Evolutionary conservation across 73 alveolate species (phyloP).

Genomic region (Tetrahymena thermophila): DNA sequence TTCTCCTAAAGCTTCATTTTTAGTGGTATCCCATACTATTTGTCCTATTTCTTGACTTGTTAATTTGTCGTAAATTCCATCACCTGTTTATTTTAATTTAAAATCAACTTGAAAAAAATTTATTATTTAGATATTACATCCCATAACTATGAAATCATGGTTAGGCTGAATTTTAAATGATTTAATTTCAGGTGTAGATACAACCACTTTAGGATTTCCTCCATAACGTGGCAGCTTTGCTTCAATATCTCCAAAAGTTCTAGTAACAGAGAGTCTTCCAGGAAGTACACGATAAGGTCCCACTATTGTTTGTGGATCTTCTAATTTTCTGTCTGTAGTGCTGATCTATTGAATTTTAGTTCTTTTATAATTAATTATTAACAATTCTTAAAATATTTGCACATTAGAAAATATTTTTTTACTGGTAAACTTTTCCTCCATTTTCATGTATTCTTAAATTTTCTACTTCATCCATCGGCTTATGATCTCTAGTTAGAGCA

Average conservation of each 20-base stretch:
- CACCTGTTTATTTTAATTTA: conserved; percentile 50
- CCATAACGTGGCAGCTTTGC: conserved; percentile 89
- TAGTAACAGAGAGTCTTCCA: conserved; percentile 87
- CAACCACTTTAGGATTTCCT: conserved; percentile 93
- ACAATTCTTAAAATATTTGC: not conserved
- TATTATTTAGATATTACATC: not conserved
- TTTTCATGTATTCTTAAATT: conserved; percentile 63
- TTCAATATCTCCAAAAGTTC: conserved; percentile 95
- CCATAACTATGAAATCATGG: conserved; percentile 62
- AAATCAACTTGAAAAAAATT: not conserved
- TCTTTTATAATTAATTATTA: not conserved
- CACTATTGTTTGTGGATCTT: conserved; percentile 5
- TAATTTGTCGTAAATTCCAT: conserved; percentile 95
- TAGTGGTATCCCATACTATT: conserved; percentile 55
- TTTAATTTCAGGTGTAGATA: conserved; percentile 86
- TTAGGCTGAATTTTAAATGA: conserved; percentile 65
- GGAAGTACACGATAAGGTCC: conserved; percentile 90
- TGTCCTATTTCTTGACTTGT: conserved; percentile 83
- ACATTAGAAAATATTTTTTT: not conserved
- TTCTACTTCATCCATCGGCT: conserved; percentile 79
- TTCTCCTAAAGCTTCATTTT: not conserved
- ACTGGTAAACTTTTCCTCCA: conserved; percentile 84
- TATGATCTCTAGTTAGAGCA: conserved; percentile 86
- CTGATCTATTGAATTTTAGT: not conserved
- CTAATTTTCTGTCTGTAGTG: conserved; percentile 4